Evolutionary conservation across 352 stramenopile genomes (phyloP), one percentile per base, ranked within the genome.

Genomic region (Plasmopara viticola): DNA sequence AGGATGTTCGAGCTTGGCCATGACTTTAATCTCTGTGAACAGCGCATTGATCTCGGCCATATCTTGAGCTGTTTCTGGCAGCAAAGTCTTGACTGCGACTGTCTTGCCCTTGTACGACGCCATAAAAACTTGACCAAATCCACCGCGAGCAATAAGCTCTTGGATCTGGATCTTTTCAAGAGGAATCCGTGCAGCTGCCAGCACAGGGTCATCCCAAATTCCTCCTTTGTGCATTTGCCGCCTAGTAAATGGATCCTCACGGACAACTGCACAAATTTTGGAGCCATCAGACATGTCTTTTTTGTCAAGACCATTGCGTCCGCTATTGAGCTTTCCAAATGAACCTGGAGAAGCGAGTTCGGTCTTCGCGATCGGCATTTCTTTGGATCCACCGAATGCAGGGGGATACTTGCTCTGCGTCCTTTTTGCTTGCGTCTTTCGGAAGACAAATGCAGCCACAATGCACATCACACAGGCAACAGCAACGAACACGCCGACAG

Each of bases 41-140:
- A 87, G 70, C 0, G 66, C 62, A 9, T 70, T 62, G 42, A 85
- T 81, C 51, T 85, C 63, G 28, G 51, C 62, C 54, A 80, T 78
- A 29, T 84, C 56, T 31, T 79, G 64, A 30, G 72, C 62, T 6
- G 61, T 68, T 25, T 77, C 77, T 0, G 67, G 74, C 12, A 85
- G 40, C 28, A 87, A 44, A 17, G 58, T 77, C 62, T 87, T 87
- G 47, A 86, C 72, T 6, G 72, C 77, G 33, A 87, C 72, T 0
- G 58, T 62, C 20, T 83, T 44, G 9, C 50, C 65, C 12, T 72
- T 69, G 54, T 82, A 87, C 15, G 53, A 53, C 0, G 62, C 74
- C 14, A 62, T 45, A 40, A 74, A 78, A 25, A 86, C 74, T 60
- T 78, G 56, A 6, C 74, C 74, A 43, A 78, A 84, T 30, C 67